Evolutionary conservation across 2,329 filamentous ascomycete genomes (phyloP).

Genomic region (Davidsoniella virescens): DNA sequence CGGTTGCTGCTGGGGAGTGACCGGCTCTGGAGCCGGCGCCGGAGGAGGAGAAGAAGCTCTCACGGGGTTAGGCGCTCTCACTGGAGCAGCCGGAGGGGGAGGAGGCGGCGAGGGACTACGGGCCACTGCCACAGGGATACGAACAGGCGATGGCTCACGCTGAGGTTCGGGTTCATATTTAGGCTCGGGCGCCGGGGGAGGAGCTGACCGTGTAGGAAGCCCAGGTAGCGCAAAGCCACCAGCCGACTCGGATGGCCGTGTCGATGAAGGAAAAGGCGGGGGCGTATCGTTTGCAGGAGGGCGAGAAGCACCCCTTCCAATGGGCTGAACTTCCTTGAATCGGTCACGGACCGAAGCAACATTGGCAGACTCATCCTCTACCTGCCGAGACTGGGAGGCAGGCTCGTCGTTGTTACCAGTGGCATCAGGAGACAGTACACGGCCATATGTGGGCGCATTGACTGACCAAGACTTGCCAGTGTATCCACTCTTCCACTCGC

Average conservation of each 20-base stretch:
- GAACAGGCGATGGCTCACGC: constrained; percentile 58
- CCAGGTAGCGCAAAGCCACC: constrained; percentile 67
- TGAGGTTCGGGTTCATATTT: constrained; percentile 40
- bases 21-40: constrained; percentile 11
- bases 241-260: constrained; percentile 48
- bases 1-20: constrained; percentile 3
- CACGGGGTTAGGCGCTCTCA: constrained; percentile 21
- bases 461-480: constrained; percentile 82
- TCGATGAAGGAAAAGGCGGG: constrained; percentile 18
- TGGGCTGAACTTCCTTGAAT: constrained; percentile 62
- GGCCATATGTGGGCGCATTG: constrained; percentile 52
- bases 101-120: constrained; percentile 34
- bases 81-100: constrained; percentile 7
- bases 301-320: constrained; percentile 32
- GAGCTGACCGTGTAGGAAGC: constrained; percentile 45
- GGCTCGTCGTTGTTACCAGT: constrained; percentile 34
- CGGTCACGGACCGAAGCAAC: constrained; percentile 64
- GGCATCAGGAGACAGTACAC: constrained; percentile 43
- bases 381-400: constrained; percentile 24
- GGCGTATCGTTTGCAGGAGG: constrained; percentile 28
- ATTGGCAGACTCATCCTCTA: constrained; percentile 41
- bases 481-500: constrained; percentile 87
- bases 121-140: constrained; percentile 70
- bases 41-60: constrained; percentile 12
- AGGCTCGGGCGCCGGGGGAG: constrained; percentile 35